A percentile compares a stretch with the other conserved stretches of the same genome.
These are phyloP conservation scores for Paramyrothecium sp. DNA, from an alignment of 2,329 filamentous ascomycete genomes.

Conservation along the genomic window DNA sequence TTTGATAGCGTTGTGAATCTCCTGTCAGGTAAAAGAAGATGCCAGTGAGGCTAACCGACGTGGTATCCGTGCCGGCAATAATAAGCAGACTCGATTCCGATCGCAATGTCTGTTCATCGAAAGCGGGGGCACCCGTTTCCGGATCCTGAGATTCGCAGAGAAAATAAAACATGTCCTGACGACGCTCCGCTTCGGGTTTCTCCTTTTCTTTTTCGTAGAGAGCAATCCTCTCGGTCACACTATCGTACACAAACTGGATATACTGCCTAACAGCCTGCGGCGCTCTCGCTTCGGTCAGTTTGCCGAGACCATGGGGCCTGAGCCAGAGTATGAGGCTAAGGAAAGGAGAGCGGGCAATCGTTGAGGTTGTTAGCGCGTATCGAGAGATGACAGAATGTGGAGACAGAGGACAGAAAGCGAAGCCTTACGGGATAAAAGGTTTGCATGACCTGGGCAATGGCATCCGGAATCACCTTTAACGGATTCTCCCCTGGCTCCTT, in stretches of 20 bases:
- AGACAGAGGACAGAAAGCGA: too few species aligned
- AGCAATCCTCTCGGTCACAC: neutral
- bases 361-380: neutral
- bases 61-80: conserved; percentile 1
- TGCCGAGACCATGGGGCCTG: conserved; percentile 4
- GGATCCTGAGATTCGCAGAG: conserved; percentile 1
- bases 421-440: neutral
- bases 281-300: neutral
- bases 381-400: too few species aligned
- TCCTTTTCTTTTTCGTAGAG: neutral
- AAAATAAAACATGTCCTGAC: conserved; percentile 5
- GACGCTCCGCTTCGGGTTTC: conserved; percentile 2
- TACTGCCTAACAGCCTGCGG: neutral
- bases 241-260: neutral
- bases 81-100: conserved; percentile 2
- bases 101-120: neutral
- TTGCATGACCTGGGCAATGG: neutral
- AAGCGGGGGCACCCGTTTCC: conserved; percentile 1
- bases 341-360: conserved; percentile 4
- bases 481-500: conserved; percentile 4
- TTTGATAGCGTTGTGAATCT: neutral
- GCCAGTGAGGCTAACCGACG: neutral
- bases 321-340: conserved; percentile 5
- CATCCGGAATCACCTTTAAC: conserved; percentile 1
- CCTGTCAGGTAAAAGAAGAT: neutral